Base-by-base conservation (phyloP, 148 eudicot species). In the Beta vulgaris region DNA sequence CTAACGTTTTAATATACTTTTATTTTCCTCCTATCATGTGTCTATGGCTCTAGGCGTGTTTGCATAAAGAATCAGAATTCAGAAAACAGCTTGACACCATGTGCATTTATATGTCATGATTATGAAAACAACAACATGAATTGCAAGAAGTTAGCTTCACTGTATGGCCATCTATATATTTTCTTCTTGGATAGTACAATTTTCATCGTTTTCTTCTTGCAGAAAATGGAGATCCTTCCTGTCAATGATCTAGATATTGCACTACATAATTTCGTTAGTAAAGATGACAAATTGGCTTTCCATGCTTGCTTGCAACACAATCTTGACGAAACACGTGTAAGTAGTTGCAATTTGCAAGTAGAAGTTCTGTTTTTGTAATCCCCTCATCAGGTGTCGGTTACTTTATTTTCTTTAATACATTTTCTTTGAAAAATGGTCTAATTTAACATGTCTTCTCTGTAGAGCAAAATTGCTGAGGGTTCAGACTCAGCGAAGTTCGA, bases 171-270 rank as follows among this genome's bases (percentile, higher is more conserved):
- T 25, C 1, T 13, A 1, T 74, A 29, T 19, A 13, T 48, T 19
- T 34, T 13, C 11, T 13, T 39, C 23, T 63, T 54, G 25, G 15
- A 16, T 18, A 53, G 28, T 19, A 14, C 0, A 29, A 43, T 66
- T 54, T 49, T 59, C 48, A 31, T n/a, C 18, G 34, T 58, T 59
- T 58, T 13, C 0, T 53, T 46, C 65, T 71, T 81, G 72, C 90
- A 95, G 98, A 88, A 95, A 88, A 95, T 92, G 98, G 98, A 92
- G 93, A 89, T 95, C 81, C 97, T 95, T 76, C 98, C 98, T 7
- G 96, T 92, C 60, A 90, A 87, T 79, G 98, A 95, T 85, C 82
- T 95, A 86, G 97, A 95, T 80, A 91, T 85, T 82, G 98, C 98
- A 59, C 81, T 95, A 49, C 98, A 95, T 72, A 86, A 92, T 86